These are phyloP conservation scores for Hyaloscypha bicolor DNA, from an alignment of 495 filamentous ascomycete species.

Conservation along the genomic window DNA sequence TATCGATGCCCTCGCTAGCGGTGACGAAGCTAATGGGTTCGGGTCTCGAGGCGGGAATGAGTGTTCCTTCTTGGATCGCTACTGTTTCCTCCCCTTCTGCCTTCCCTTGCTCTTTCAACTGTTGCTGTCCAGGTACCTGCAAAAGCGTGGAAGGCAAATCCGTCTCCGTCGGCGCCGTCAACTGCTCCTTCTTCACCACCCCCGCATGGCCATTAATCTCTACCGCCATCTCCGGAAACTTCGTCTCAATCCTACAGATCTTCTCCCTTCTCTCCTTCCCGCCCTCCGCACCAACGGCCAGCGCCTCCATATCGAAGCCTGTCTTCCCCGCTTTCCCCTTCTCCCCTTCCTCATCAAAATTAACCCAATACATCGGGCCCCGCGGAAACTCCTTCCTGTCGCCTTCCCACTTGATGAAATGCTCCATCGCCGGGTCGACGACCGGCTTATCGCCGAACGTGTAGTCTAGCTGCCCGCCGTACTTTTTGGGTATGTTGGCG, in stretches of 20 bases:
- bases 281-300: constrained; percentile 46
- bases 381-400: constrained; percentile 47
- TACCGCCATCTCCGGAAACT: neutral
- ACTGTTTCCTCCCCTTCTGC: neutral
- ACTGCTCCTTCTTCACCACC: neutral
- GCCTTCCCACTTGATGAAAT: constrained; percentile 49
- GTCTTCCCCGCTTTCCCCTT: constrained; percentile 40
- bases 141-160: neutral
- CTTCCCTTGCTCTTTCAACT: neutral
- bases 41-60: constrained; percentile 20
- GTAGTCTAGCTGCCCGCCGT: constrained; percentile 83
- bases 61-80: constrained; percentile 21
- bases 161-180: neutral
- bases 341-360: constrained; percentile 36
- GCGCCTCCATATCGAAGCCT: constrained; percentile 37
- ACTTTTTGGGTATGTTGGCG: constrained; percentile 77
- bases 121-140: neutral
- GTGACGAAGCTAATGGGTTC: constrained; percentile 26
- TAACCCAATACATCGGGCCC: constrained; percentile 53
- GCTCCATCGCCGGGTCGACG: constrained; percentile 61
- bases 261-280: constrained; percentile 39
- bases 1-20: constrained; percentile 21
- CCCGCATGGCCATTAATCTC: neutral
- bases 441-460: constrained; percentile 71
- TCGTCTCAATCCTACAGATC: constrained; percentile 47